These are phyloP conservation scores for Aspergillus nidulans DNA, from an alignment of 495 filamentous ascomycete genomes.

Conservation along the genomic window DNA sequence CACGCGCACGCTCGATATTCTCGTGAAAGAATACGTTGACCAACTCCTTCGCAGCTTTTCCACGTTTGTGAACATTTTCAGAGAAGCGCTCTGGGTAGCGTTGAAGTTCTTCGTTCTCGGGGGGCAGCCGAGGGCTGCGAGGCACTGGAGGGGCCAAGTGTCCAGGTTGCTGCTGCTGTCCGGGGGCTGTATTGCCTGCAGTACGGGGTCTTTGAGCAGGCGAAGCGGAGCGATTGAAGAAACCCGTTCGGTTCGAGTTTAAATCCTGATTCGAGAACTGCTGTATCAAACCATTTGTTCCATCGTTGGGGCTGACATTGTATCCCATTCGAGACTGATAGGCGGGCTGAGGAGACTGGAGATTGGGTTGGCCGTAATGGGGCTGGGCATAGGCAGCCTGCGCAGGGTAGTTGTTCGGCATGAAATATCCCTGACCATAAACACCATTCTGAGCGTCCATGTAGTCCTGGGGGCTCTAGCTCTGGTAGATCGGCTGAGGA, in stretches of 20 bases:
- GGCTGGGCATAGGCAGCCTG: conserved; percentile 58
- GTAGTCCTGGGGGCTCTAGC: conserved; percentile 55
- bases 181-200: conserved; percentile 56
- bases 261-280: conserved; percentile 98
- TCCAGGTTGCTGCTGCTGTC: conserved; percentile 57
- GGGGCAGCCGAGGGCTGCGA: conserved; percentile 37
- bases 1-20: conserved; percentile 84
- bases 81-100: conserved; percentile 74
- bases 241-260: conserved; percentile 60
- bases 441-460: conserved; percentile 44
- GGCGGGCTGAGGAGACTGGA: conserved; percentile 48
- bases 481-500: conserved; percentile 79
- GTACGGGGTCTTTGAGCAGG: conserved; percentile 74
- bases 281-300: conserved; percentile 77
- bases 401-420: conserved; percentile 47
- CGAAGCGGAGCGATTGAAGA: conserved; percentile 66
- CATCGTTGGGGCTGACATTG: conserved; percentile 51
- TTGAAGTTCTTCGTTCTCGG: conserved; percentile 53
- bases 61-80: conserved; percentile 72
- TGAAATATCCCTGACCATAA: conserved; percentile 61
- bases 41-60: conserved; percentile 55
- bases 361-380: conserved; percentile 62
- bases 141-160: conserved; percentile 65
- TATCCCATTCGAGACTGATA: conserved; percentile 48
- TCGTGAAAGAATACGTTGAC: conserved; percentile 93